Evolutionary conservation across 352 stramenopile species (phyloP), one percentile per base, ranked within the genome.

Genomic region (Pilasporangium apinafurcum): DNA sequence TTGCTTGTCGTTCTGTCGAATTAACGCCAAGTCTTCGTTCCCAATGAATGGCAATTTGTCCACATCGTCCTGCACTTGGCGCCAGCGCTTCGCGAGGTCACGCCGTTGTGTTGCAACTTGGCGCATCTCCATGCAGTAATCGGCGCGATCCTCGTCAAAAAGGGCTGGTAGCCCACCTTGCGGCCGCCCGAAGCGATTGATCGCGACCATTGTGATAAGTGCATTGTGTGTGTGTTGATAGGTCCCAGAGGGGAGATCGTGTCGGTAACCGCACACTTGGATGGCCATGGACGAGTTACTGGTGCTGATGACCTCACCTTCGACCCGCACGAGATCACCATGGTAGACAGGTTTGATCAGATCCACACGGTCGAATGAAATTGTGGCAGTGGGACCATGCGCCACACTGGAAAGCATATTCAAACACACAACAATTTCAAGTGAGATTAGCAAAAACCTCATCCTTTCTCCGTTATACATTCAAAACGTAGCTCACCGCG

Each of bases 151-250:
- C 5, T 54, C 44, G 44, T 79, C 66, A 24, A 68, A 73, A 21
- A 83, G 50, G 20, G 64, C 43, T 9, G 70, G 70, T 1, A 83
- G 59, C 2, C 56, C 56, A 24, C 60, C 69, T 14, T 53, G 58
- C 10, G 67, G 53, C 1, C 60, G 45, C 0, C 63, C 65, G 22
- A 79, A 75, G 35, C 62, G 61, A 47, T 78, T 68, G 50, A 83
- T 74, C 16, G 70, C 65, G 31, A 83, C 70, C 57, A 83, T 73
- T n/a, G 70, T 83, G 36, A 83, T 67, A 39, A 83, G 56, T 13
- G 70, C 67, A 13, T 63, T 61, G 56, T 80, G 70, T 8, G 70
- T 83, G 54, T 79, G 67, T 36, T 83, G 44, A 37, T 69, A 80
- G 14, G 26, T 31, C 29, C 56, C 62, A 5, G 50, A 62, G 2